These are phyloP conservation scores for Phytophthora meadii DNA, from an alignment of 352 stramenopile genomes.

Conservation along the genomic window DNA sequence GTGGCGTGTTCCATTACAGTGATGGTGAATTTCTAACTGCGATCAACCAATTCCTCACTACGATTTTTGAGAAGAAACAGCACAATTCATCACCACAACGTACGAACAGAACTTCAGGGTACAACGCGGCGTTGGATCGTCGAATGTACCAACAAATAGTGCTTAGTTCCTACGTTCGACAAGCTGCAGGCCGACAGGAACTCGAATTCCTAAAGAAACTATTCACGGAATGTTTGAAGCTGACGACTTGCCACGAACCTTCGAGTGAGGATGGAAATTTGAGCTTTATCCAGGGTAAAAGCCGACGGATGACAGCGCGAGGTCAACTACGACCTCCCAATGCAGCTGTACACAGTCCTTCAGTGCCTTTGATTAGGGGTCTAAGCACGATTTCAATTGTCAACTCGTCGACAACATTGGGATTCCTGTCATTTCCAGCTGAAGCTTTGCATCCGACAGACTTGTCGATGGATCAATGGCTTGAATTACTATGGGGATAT, in stretches of 20 bases:
- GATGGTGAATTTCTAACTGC: conserved; percentile 36
- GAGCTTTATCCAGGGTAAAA: background rate
- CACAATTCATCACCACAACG: conserved; percentile 2
- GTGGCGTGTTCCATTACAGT: conserved; percentile 17
- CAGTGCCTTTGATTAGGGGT: conserved; percentile 3
- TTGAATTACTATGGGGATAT: conserved; percentile 47
- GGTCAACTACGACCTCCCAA: background rate
- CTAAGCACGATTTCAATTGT: background rate
- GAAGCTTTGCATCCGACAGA: conserved; percentile 16
- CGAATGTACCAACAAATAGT: conserved; percentile 32
- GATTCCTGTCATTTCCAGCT: conserved; percentile 32
- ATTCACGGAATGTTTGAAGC: conserved; percentile 35
- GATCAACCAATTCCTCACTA: conserved; percentile 23
- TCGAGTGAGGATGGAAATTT: too few relatives aligned
- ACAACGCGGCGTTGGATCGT: conserved; percentile 7
- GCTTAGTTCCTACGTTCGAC: conserved; percentile 30
- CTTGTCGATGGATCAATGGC: conserved; percentile 37
- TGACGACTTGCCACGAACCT: too few relatives aligned
- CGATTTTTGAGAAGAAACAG: conserved; percentile 19
- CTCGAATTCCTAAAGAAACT: conserved; percentile 21
- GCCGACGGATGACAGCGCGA: conserved; percentile 22
- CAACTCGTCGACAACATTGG: conserved; percentile 6
- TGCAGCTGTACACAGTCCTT: background rate
- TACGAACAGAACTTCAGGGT: background rate
- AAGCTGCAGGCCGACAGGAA: conserved; percentile 22